Percentiles rank a stretch among this genome's conserved stretches.
Evolutionary conservation across 805 yeast species (phyloP).

Genomic region (Blastobotrys attinorum): DNA sequence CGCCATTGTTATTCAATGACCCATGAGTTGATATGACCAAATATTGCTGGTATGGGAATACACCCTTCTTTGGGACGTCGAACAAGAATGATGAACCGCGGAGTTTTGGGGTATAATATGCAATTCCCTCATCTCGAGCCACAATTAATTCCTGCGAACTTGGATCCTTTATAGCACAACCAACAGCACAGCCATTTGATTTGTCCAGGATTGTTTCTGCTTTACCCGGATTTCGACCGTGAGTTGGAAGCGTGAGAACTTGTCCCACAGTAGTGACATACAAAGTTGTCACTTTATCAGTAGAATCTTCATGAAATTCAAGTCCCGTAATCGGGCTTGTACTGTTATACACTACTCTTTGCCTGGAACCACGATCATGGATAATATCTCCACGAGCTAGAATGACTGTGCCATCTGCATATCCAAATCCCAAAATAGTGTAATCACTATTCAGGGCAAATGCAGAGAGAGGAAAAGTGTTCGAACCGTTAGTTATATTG

Average conservation of each 20-base stretch:
- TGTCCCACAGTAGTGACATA: slow-evolving; percentile 71
- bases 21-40: slow-evolving; percentile 52
- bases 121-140: slow-evolving; percentile 55
- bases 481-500: slow-evolving; percentile 58
- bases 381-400: slow-evolving; percentile 80
- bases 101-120: slow-evolving; percentile 44
- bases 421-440: slow-evolving; percentile 66
- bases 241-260: slow-evolving; percentile 63
- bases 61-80: slow-evolving; percentile 47
- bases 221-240: slow-evolving; percentile 68
- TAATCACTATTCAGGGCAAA: slow-evolving; percentile 47
- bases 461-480: slow-evolving; percentile 71
- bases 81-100: slow-evolving; percentile 42
- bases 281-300: slow-evolving; percentile 38
- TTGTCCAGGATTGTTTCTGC: slow-evolving; percentile 43
- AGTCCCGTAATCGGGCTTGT: slow-evolving; percentile 78
- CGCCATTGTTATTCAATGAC: slow-evolving; percentile 20
- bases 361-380: slow-evolving; percentile 86
- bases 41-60: slow-evolving; percentile 44
- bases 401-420: slow-evolving; percentile 75
- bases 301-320: slow-evolving; percentile 38
- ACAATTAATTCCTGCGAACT: slow-evolving; percentile 47
- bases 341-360: slow-evolving; percentile 66
- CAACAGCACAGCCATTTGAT: slow-evolving; percentile 39
- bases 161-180: slow-evolving; percentile 32